These are phyloP conservation scores for Puccinia coronata DNA, from an alignment of 1,284 basidiomycete species.

Conservation along the genomic window DNA sequence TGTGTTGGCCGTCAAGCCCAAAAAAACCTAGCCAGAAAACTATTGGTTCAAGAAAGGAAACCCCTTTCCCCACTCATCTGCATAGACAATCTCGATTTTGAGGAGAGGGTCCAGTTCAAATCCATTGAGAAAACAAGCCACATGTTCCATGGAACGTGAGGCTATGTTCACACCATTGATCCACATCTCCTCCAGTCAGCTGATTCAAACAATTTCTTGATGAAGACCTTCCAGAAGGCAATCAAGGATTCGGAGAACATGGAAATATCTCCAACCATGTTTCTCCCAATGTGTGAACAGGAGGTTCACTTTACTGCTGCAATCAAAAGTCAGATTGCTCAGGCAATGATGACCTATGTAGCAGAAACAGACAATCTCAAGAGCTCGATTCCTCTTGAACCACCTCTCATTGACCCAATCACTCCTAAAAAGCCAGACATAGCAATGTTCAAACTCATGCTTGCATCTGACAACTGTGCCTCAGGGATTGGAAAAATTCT, in stretches of 20 bases:
- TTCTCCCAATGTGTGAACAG: background rate
- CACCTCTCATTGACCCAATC: background rate
- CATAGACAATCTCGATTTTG: slow-evolving; percentile 24
- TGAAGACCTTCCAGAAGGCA: background rate
- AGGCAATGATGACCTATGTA: background rate
- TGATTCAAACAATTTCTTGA: background rate
- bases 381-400: background rate
- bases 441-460: background rate
- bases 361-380: background rate
- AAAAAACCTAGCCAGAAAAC: background rate
- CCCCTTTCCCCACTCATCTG: background rate
- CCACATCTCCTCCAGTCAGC: background rate
- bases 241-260: background rate
- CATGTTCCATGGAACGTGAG: slow-evolving; percentile 2
- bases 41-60: background rate
- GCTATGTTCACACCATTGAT: background rate
- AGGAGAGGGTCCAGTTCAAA: background rate
- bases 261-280: background rate
- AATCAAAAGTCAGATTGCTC: background rate
- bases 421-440: background rate
- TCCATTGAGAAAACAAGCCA: background rate
- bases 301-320: background rate
- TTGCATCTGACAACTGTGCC: background rate
- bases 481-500: background rate
- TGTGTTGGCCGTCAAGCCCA: background rate